Percentiles rank a stretch among this genome's conserved stretches.
phyloP scores from a whole-genome alignment of 2,329 filamentous ascomycete species.

The Chrysoporthe austroafricana region DNA sequence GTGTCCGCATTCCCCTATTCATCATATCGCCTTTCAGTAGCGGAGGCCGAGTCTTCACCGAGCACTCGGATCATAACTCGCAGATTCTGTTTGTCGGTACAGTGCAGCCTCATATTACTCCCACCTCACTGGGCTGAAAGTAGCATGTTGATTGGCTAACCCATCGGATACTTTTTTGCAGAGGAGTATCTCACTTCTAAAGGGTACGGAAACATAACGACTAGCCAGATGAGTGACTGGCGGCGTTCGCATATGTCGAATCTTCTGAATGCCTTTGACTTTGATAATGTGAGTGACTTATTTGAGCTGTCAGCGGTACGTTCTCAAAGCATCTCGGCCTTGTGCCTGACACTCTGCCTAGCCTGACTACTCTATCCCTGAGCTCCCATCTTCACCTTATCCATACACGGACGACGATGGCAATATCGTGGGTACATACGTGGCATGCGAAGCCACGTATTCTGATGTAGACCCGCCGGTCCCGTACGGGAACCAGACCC shows the following conservation, averaged over 20 bases:
- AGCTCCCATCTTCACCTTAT: slow-evolving; percentile 46
- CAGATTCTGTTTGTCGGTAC: slow-evolving; percentile 58
- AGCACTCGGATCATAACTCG: slow-evolving; percentile 58
- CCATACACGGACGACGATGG: slow-evolving; percentile 48
- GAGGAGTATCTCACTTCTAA: slow-evolving; percentile 36
- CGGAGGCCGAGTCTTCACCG: slow-evolving; percentile 56
- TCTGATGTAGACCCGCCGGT: slow-evolving; percentile 42
- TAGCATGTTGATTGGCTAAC: background rate
- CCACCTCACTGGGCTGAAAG: no score
- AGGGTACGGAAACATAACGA: slow-evolving; percentile 36
- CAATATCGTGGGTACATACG: slow-evolving; percentile 49
- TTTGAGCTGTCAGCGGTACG: no score
- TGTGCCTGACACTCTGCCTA: background rate
- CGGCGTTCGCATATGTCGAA: slow-evolving; percentile 34
- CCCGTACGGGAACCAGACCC: slow-evolving; percentile 48
- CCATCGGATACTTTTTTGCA: background rate
- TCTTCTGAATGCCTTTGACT: slow-evolving; percentile 35
- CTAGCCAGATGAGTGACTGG: slow-evolving; percentile 33
- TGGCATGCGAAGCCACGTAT: slow-evolving; percentile 39
- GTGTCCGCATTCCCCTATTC: slow-evolving; percentile 56
- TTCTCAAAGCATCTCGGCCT: no score
- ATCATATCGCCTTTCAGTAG: slow-evolving; percentile 61
- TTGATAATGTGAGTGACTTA: slow-evolving; percentile 30
- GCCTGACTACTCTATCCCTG: slow-evolving; percentile 53
- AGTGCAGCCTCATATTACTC: slow-evolving; percentile 39